A percentile compares a stretch with the other conserved stretches of the same genome.
phyloP scores from a whole-genome alignment of 148 eudicot species.

The Pharnaceum exiguum region DNA sequence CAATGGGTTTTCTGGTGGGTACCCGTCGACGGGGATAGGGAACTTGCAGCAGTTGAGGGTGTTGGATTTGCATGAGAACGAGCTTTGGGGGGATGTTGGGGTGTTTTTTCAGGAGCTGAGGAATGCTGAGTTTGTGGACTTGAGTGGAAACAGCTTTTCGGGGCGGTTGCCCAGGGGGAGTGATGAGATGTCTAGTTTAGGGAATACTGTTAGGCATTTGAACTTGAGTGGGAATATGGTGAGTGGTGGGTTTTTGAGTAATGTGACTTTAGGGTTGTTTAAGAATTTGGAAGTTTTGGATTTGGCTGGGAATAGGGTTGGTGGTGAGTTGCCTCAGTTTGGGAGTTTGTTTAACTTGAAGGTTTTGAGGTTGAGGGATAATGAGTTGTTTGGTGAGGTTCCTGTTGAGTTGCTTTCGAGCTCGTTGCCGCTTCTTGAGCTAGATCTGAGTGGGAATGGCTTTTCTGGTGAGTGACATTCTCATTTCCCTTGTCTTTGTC shows the following conservation, averaged over 20 bases:
- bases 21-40: slow-evolving; percentile 52
- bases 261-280: slow-evolving; percentile 48
- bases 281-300: slow-evolving; percentile 72
- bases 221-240: slow-evolving; percentile 60
- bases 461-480: slow-evolving; percentile 62
- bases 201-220: slow-evolving; percentile 57
- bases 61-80: slow-evolving; percentile 60
- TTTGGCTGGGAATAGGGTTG: slow-evolving; percentile 58
- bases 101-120: slow-evolving; percentile 50
- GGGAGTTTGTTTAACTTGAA: slow-evolving; percentile 49
- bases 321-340: slow-evolving; percentile 67
- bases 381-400: slow-evolving; percentile 56
- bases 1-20: slow-evolving; percentile 55
- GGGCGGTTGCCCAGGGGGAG: slow-evolving; percentile 42
- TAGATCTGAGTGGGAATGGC: slow-evolving; percentile 87
- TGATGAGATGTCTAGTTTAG: slow-evolving; percentile 48
- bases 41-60: slow-evolving; percentile 67
- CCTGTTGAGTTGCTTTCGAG: slow-evolving; percentile 58
- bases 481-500: background rate
- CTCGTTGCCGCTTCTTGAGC: slow-evolving; percentile 49
- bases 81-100: slow-evolving; percentile 53
- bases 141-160: slow-evolving; percentile 62
- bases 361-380: slow-evolving; percentile 54
- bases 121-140: slow-evolving; percentile 62
- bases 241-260: slow-evolving; percentile 51